phyloP scores from a whole-genome alignment of 441 rosid species.

The Brassica balearica region DNA sequence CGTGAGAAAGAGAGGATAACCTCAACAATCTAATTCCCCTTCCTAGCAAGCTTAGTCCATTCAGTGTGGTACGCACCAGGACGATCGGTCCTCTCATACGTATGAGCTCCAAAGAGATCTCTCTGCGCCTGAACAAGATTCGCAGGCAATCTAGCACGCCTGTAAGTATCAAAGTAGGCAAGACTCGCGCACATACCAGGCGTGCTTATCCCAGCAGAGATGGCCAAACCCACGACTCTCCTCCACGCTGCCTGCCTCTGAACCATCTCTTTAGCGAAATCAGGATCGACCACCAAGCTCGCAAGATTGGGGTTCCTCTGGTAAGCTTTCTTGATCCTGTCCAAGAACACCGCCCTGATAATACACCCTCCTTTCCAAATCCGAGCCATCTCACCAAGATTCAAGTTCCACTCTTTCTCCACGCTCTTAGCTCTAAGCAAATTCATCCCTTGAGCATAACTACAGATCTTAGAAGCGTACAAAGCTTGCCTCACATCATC shows the following conservation, averaged over 20 bases:
- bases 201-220: conserved; percentile 83
- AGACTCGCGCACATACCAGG: conserved; percentile 97
- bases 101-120: conserved; percentile 92
- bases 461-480: conserved; percentile 86
- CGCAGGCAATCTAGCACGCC: conserved; percentile 84
- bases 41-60: conserved; percentile 72
- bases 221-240: conserved; percentile 83
- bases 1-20: conserved; percentile 12
- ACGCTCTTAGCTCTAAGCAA: conserved; percentile 82
- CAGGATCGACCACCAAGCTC: conserved; percentile 76
- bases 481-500: conserved; percentile 93
- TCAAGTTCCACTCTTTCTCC: conserved; percentile 77
- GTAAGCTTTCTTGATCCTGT: conserved; percentile 88
- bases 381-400: conserved; percentile 80
- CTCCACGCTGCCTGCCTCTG: conserved; percentile 97
- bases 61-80: conserved; percentile 81
- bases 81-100: conserved; percentile 83
- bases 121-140: conserved; percentile 95
- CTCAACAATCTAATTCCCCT: conserved; percentile 44
- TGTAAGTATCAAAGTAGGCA: conserved; percentile 82
- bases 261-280: conserved; percentile 60
- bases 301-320: conserved; percentile 81
- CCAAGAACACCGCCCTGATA: conserved; percentile 86
- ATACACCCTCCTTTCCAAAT: conserved; percentile 98
- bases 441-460: conserved; percentile 95